These are phyloP conservation scores for Oryza nivara DNA, from an alignment of 176 grass and related monocot species.

Conservation along the genomic window DNA sequence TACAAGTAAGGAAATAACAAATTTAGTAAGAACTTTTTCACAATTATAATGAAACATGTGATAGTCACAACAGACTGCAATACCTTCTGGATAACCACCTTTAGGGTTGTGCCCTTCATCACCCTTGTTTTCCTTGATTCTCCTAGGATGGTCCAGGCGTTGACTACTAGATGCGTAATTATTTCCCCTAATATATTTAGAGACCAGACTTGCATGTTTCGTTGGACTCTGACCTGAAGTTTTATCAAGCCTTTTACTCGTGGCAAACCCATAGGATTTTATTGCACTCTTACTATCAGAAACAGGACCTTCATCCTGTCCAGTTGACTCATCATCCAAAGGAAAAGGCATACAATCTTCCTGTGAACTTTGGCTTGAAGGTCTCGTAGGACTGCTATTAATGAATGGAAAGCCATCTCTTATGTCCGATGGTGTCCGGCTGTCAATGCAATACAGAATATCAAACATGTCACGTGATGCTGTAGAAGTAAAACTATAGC, in stretches of 20 bases:
- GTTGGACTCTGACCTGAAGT: constrained; percentile 58
- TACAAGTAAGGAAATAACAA: constrained; percentile 55
- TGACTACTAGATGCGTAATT: constrained; percentile 47
- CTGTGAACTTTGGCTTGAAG: constrained; percentile 69
- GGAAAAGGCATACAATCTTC: constrained; percentile 92
- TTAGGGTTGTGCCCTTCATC: constrained; percentile 23
- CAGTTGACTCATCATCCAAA: constrained; percentile 70
- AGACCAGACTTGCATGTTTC: constrained; percentile 58
- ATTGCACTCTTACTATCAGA: constrained; percentile 45
- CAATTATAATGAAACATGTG: constrained; percentile 33
- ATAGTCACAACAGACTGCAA: constrained; percentile 39
- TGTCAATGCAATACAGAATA: constrained; percentile 41
- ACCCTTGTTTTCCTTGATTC: constrained; percentile 54
- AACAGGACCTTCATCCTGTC: constrained; percentile 61
- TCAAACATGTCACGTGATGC: constrained; percentile 33
- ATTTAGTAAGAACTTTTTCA: constrained; percentile 42
- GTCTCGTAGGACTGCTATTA: constrained; percentile 57
- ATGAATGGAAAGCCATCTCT: constrained; percentile 56
- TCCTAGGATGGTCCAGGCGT: constrained; percentile 46
- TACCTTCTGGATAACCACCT: constrained; percentile 63
- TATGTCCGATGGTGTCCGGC: constrained; percentile 51
- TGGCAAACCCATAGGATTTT: constrained; percentile 57
- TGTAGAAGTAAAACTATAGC: neutral
- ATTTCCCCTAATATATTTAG: constrained; percentile 65
- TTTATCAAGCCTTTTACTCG: constrained; percentile 58